Evolutionary conservation across 805 yeast species (phyloP).

Genomic region (Candida yuanshanica): DNA sequence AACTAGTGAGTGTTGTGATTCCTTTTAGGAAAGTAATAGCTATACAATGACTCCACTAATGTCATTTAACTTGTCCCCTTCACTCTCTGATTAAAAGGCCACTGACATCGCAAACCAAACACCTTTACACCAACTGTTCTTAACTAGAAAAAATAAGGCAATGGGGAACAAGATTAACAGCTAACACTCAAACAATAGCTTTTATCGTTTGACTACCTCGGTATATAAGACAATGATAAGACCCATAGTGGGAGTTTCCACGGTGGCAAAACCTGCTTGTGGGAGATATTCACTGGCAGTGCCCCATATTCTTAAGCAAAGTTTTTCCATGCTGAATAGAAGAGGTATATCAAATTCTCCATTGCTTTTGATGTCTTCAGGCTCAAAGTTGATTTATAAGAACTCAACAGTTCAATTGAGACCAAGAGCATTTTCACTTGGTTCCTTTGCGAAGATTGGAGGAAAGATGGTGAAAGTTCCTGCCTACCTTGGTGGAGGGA

Average conservation of each 20-base stretch:
- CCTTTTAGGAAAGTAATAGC: too few relatives aligned
- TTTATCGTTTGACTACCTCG: too few relatives aligned
- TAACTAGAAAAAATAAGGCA: background rate
- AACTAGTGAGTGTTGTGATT: too few relatives aligned
- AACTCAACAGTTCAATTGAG: background rate
- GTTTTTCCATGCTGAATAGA: background rate
- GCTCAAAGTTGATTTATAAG: background rate
- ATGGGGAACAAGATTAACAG: too few relatives aligned
- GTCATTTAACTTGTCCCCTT: too few relatives aligned
- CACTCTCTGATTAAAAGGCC: too few relatives aligned
- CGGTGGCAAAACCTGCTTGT: background rate
- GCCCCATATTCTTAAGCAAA: background rate
- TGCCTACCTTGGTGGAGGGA: constrained; percentile 80
- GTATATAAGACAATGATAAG: background rate
- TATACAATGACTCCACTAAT: too few relatives aligned
- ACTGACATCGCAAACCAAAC: background rate
- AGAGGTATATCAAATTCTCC: constrained; percentile 7
- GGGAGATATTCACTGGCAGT: background rate
- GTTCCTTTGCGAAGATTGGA: constrained; percentile 45
- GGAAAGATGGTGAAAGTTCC: constrained; percentile 59
- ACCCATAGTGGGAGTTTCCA: background rate
- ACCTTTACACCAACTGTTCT: background rate
- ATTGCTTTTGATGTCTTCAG: constrained; percentile 4
- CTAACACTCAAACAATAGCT: too few relatives aligned
- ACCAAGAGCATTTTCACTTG: constrained; percentile 19